Evolutionary conservation across 441 rosid species (phyloP).

Genomic region (Adansonia gregorii): DNA sequence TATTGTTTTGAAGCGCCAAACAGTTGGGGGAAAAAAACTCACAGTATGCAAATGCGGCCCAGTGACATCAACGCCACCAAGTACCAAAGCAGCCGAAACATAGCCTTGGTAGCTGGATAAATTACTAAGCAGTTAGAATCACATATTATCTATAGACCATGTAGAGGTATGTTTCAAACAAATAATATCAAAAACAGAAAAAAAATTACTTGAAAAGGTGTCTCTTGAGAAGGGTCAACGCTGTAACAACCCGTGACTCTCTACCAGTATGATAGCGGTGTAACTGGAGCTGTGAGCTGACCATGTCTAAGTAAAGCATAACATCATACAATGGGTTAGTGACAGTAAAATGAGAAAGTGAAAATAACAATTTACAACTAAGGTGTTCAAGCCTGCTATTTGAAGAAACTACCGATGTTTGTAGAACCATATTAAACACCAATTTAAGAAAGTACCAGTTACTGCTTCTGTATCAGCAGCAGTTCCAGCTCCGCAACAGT

Average conservation of each 20-base stretch:
- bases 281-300: constrained; percentile 90
- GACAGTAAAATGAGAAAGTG: constrained; percentile 8
- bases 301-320: constrained; percentile 69
- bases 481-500: constrained; percentile 98
- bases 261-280: constrained; percentile 93
- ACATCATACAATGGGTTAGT: constrained; percentile 21
- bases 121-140: constrained; percentile 35
- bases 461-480: constrained; percentile 99
- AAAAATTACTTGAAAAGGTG: constrained; percentile 82
- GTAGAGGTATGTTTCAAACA: neutral
- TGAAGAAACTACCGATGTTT: constrained; percentile 11
- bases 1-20: neutral
- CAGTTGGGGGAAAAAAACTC: constrained; percentile 32
- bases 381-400: neutral
- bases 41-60: constrained; percentile 97
- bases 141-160: constrained; percentile 14
- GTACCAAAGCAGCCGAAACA: constrained; percentile 90
- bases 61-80: constrained; percentile 94
- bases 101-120: constrained; percentile 84
- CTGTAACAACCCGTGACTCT: constrained; percentile 91
- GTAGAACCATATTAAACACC: constrained; percentile 1
- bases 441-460: constrained; percentile 60
- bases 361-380: neutral
- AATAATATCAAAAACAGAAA: constrained; percentile 16
- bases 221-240: constrained; percentile 86